A percentile compares a stretch with the other conserved stretches of the same genome.
Evolutionary conservation across 768 basidiomycete genomes (phyloP).

Genomic region (Leucocoprinus birnbaumii): DNA sequence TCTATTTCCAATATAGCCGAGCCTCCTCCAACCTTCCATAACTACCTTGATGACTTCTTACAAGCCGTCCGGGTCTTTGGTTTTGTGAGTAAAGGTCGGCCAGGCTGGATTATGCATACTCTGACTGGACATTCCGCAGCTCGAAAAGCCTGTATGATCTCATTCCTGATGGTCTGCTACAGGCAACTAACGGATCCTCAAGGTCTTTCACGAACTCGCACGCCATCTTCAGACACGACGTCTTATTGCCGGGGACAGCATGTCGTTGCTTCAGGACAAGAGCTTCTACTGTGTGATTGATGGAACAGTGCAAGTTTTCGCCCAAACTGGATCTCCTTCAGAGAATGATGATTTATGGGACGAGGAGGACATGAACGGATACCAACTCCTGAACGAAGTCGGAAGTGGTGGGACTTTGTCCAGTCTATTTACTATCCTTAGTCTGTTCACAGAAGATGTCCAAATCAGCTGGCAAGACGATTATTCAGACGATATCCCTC

Average conservation of each 20-base stretch:
- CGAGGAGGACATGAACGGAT: constrained; percentile 89
- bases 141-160: constrained; percentile 83
- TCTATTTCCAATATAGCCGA: constrained; percentile 29
- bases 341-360: constrained; percentile 60
- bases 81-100: constrained; percentile 63
- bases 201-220: constrained; percentile 97
- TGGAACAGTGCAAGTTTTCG: constrained; percentile 94
- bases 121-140: constrained; percentile 22
- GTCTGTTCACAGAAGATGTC: constrained; percentile 93
- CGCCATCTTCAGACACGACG: constrained; percentile 93
- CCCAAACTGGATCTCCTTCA: constrained; percentile 54
- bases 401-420: constrained; percentile 93
- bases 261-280: constrained; percentile 87
- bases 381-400: constrained; percentile 95
- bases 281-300: constrained; percentile 99
- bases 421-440: constrained; percentile 94
- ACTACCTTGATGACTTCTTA: constrained; percentile 95
- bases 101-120: background rate
- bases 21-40: constrained; percentile 79
- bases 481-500: constrained; percentile 25
- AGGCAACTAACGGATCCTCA: background rate
- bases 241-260: constrained; percentile 93
- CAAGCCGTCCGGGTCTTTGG: constrained; percentile 97
- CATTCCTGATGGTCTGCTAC: background rate
- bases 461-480: constrained; percentile 90